phyloP scores from a whole-genome alignment of 805 yeast species.

The Wickerhamomyces canadensis region DNA sequence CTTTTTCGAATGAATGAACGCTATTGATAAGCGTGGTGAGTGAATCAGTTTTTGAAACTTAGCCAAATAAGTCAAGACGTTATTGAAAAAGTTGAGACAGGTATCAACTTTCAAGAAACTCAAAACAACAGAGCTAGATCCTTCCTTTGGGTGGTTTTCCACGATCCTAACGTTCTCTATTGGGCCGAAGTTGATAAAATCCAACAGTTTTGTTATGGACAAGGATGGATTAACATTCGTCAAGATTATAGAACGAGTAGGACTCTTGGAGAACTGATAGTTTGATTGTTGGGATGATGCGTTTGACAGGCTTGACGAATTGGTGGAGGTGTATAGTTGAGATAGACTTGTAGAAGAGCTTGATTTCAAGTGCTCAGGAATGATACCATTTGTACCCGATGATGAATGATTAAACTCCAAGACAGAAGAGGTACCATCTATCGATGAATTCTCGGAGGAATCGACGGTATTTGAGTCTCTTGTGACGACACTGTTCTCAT shows the following conservation, averaged over 20 bases:
- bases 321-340: neutral
- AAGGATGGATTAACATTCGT: slow-evolving; percentile 14
- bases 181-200: slow-evolving; percentile 51
- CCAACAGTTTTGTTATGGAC: slow-evolving; percentile 30
- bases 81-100: slow-evolving; percentile 33
- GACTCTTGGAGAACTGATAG: slow-evolving; percentile 11
- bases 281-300: slow-evolving; percentile 5
- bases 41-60: slow-evolving; percentile 31
- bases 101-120: slow-evolving; percentile 27
- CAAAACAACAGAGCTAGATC: slow-evolving; percentile 16
- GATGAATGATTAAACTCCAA: neutral
- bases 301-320: slow-evolving; percentile 2
- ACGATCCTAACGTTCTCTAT: slow-evolving; percentile 51
- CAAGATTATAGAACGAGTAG: slow-evolving; percentile 24
- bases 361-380: neutral
- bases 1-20: slow-evolving; percentile 29
- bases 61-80: slow-evolving; percentile 29
- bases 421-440: slow-evolving; percentile 2
- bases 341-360: slow-evolving; percentile 9
- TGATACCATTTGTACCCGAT: neutral
- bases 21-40: slow-evolving; percentile 33
- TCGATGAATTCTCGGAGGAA: slow-evolving; percentile 1
- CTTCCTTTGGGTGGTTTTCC: slow-evolving; percentile 22
- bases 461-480: neutral
- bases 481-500: neutral